Evolutionary conservation across 2,329 filamentous ascomycete species (phyloP), one percentile per base, ranked within the genome.

Genomic region (Colletotrichum coccodes): DNA sequence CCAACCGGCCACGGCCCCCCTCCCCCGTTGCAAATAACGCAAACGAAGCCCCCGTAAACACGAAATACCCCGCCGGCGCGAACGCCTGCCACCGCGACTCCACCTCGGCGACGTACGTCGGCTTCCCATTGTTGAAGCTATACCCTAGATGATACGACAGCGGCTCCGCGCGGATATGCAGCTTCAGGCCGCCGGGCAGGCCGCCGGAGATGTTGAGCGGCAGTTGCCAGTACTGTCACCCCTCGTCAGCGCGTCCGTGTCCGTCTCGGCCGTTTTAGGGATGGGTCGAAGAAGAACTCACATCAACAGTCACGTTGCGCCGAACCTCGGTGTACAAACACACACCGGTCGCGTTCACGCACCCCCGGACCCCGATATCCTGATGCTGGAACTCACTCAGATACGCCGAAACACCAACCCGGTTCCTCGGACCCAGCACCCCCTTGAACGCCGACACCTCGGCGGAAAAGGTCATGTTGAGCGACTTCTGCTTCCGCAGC

Each of bases 391-490:
- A 57, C 34, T 76, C 75, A 16, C 67, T 73, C 2, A 74, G 64
- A 32, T 76, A 77, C 8, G 73, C 62, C 7, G 75, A 75, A 28
- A 77, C 68, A 1, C 75, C 75, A 6, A 76, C 65, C 11, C 72
- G 70, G 32, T 76, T 73, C 5, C 65, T 60, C 3, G 66, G 62
- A 1, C 71, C 71, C 2, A 76, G 56, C 1, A 54, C 50, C 12
- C 70, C 68, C 14, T 69, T 44, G 5, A 66, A 72, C 0, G 59
- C 58, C 2, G 71, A 34, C 11, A 74, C n/a, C 8, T 71, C 72
- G 11, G 74, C 74, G 2, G 73, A 63, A 26, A 75, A 77, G 0
- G 73, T 76, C 73, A 77, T 76, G 58, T 77, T 77, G 23, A 76
- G 38, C 4, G 74, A 76, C 52, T 63, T 75, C 50, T 77, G 75